These are phyloP conservation scores for Cystofilobasidium capitatum DNA, from an alignment of 768 basidiomycete genomes.

Conservation along the genomic window DNA sequence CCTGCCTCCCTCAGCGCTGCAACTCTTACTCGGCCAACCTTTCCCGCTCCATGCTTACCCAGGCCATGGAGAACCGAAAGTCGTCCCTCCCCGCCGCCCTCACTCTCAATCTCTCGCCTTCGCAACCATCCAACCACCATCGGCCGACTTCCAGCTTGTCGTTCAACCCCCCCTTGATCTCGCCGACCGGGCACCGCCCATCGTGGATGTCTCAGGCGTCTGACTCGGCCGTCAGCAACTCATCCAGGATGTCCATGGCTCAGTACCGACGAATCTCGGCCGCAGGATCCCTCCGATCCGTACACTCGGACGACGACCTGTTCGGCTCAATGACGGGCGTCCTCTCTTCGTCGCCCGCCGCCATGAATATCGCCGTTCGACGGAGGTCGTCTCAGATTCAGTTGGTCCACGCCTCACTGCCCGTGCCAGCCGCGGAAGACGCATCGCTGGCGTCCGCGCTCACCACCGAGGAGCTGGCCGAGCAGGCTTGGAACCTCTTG, in stretches of 20 bases:
- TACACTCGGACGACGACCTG: neutral
- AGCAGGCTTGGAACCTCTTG: constrained; percentile 36
- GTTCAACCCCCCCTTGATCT: neutral
- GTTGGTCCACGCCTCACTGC: neutral
- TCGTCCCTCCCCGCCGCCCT: neutral
- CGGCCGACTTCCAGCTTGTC: neutral
- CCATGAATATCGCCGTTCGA: neutral
- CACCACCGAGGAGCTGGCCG: constrained; percentile 29
- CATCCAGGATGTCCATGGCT: neutral
- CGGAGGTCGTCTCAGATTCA: neutral
- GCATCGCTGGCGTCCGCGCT: neutral
- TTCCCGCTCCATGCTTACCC: neutral
- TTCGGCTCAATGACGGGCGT: neutral
- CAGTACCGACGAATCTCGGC: constrained; percentile 17
- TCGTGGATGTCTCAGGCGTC: neutral
- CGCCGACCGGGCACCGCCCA: neutral
- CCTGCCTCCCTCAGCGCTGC: neutral
- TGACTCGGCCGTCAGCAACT: neutral
- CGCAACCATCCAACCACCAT: neutral
- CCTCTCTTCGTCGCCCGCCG: neutral
- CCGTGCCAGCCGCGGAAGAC: neutral
- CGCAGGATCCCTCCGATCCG: neutral
- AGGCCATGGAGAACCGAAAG: neutral
- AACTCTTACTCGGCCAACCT: neutral
- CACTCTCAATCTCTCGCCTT: neutral